Conservation (phyloP, 73 alveolate genomes). For the Paramecium sonneborni region DNA sequence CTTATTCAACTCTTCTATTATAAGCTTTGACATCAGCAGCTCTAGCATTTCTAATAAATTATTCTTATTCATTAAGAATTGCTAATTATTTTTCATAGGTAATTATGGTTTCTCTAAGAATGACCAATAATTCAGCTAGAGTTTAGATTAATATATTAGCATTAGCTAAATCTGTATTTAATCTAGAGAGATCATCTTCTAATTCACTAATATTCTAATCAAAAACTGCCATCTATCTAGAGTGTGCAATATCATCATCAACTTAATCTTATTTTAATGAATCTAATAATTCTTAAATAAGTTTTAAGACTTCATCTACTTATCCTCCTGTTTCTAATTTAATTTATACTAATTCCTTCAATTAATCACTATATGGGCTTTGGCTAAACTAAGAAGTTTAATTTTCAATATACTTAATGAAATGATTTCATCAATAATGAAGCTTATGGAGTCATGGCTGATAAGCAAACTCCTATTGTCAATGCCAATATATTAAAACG, state of each 20-base stretch:
- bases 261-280: neutral
- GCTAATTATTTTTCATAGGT: conserved; percentile 41
- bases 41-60: conserved; percentile 48
- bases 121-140: neutral
- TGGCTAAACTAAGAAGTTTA: neutral
- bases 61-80: conserved; percentile 35
- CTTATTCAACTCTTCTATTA: conserved; percentile 28
- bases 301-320: conserved; percentile 35
- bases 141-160: neutral
- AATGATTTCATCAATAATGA: neutral
- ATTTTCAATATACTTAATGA: neutral
- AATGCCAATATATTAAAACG: conserved; percentile 33
- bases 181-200: conserved; percentile 27
- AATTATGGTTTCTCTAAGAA: neutral
- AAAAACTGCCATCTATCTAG: conserved; percentile 31
- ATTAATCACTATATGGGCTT: conserved; percentile 10
- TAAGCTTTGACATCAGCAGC: conserved; percentile 34
- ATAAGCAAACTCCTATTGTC: neutral
- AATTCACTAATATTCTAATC: neutral
- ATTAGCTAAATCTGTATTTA: neutral
- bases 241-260: conserved; percentile 15
- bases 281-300: conserved; percentile 36
- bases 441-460: conserved; percentile 12
- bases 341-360: conserved; percentile 7
- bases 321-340: conserved; percentile 42